Base-by-base conservation (phyloP, 352 stramenopile genomes). In the Phytopythium chamaehyphon region DNA sequence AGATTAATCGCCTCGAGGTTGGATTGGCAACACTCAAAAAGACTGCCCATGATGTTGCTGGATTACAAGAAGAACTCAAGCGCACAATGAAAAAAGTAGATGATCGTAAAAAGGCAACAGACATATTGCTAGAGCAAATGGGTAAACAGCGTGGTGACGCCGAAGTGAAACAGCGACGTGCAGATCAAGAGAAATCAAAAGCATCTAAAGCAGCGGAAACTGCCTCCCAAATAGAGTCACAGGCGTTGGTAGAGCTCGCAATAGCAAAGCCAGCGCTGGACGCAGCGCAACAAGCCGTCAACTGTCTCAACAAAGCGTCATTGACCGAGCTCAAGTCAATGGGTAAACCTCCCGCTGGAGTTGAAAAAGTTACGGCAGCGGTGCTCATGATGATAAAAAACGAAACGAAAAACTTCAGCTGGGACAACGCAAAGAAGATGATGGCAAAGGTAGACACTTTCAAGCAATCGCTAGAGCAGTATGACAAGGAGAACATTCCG, bases 381-480 rank as follows among this genome's bases (percentile, higher is more conserved):
- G 71, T 97, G 28, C 62, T 97, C 1, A 96, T 98, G 64, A 87
- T 97, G 68, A 42, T 97, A n/a, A 97, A 96, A 66, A 82, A 90
- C 39, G 90, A 97, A 62, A 97, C 90, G 33, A 94, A 94, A 51
- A 96, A 97, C 56, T 95, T 98, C 42, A 89, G 80, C 39, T 98
- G 90, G 90, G 91, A 98, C 36, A 97, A 96, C 55, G 90, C 90
- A 11, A 98, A 97, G 73, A 97, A 96, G 59, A 97, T 98, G 90
- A 98, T 97, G 90, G 90, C 90, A 2, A 97, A 97, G 35, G 82
- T 96, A 12, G 90, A 97, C 54, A 72, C 87, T 6, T 98, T 98
- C 69, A 97, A 97, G 69, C 68, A 90, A 35, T 71, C 80, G 33
- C 66, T 98, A 2, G 86, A 97, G 59, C 75, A 90, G 19, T 98